phyloP scores from a whole-genome alignment of 352 stramenopile species.

The Phytophthora macrochlamydospora region DNA sequence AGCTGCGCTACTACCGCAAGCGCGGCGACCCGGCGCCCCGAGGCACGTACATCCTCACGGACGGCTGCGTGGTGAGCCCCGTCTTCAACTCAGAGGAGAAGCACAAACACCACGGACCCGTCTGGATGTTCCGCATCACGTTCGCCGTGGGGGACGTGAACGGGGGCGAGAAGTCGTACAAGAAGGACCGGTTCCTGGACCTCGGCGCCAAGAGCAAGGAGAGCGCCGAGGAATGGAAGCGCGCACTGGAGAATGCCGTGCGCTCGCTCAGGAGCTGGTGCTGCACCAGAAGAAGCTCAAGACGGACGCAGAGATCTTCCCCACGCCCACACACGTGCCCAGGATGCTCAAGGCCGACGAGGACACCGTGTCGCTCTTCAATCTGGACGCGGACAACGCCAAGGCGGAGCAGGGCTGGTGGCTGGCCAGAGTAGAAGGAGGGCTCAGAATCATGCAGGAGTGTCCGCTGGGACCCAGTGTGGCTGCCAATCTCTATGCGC shows the following conservation, averaged over 20 bases:
- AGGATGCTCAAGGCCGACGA: constrained; percentile 80
- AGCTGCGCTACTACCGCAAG: constrained; percentile 89
- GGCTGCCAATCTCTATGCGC: constrained; percentile 77
- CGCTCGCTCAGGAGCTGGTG: constrained; percentile 77
- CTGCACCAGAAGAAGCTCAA: constrained; percentile 79
- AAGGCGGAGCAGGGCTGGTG: constrained; percentile 88
- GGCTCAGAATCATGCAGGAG: constrained; percentile 87
- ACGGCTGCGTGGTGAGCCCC: constrained; percentile 74
- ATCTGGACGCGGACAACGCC: constrained; percentile 84
- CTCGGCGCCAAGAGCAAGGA: constrained; percentile 87
- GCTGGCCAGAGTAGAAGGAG: constrained; percentile 82
- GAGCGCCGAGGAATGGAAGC: constrained; percentile 81
- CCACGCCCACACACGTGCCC: constrained; percentile 64
- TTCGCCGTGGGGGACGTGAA: constrained; percentile 71
- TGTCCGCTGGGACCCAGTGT: constrained; percentile 82
- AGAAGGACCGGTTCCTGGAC: constrained; percentile 89
- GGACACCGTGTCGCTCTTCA: constrained; percentile 86
- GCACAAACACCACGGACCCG: constrained; percentile 84
- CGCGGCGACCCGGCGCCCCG: constrained; percentile 80
- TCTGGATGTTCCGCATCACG: constrained; percentile 92
- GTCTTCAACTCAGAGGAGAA: constrained; percentile 91
- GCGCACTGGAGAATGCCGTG: constrained; percentile 79
- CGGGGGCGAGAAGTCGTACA: constrained; percentile 82
- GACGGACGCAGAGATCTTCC: constrained; percentile 76
- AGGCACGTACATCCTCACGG: constrained; percentile 86